A percentile compares a stretch with the other conserved stretches of the same genome.
These are phyloP conservation scores for Ocimum tenuiflorum DNA, from an alignment of 257 asterid genomes.

Conservation along the genomic window DNA sequence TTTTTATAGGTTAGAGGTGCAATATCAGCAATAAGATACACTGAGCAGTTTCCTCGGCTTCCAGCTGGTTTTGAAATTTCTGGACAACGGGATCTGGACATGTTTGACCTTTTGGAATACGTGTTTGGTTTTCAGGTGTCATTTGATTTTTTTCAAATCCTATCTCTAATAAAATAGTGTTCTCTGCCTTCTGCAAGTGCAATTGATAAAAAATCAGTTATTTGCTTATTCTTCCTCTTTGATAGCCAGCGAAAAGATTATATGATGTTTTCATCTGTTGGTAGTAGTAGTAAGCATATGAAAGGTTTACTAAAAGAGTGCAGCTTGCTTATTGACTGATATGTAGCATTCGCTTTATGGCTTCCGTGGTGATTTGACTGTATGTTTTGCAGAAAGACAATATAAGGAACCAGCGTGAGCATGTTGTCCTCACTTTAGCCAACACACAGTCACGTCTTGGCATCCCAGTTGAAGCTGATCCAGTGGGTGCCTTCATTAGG, in stretches of 20 bases:
- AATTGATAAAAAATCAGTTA: not conserved
- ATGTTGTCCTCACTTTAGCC: constrained; percentile 74
- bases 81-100: constrained; percentile 69
- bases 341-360: not conserved
- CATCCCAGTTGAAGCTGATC: constrained; percentile 66
- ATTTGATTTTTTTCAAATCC: constrained; percentile 3
- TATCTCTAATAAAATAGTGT: not conserved
- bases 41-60: constrained; percentile 78
- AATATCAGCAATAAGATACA: constrained; percentile 64
- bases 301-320: constrained; percentile 11
- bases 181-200: constrained; percentile 2
- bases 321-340: constrained; percentile 11
- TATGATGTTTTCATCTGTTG: not conserved
- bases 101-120: constrained; percentile 91
- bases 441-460: constrained; percentile 84
- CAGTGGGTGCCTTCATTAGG: constrained; percentile 44
- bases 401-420: constrained; percentile 87
- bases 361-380: constrained; percentile 2
- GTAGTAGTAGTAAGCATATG: constrained; percentile 2
- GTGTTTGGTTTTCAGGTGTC: constrained; percentile 93
- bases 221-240: not conserved
- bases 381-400: constrained; percentile 75
- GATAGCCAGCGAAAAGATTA: not conserved
- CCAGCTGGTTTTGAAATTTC: constrained; percentile 58
- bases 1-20: constrained; percentile 72